phyloP scores from a whole-genome alignment of 371 early-diverging fungal species.

The Saksenaea vasiformis region DNA sequence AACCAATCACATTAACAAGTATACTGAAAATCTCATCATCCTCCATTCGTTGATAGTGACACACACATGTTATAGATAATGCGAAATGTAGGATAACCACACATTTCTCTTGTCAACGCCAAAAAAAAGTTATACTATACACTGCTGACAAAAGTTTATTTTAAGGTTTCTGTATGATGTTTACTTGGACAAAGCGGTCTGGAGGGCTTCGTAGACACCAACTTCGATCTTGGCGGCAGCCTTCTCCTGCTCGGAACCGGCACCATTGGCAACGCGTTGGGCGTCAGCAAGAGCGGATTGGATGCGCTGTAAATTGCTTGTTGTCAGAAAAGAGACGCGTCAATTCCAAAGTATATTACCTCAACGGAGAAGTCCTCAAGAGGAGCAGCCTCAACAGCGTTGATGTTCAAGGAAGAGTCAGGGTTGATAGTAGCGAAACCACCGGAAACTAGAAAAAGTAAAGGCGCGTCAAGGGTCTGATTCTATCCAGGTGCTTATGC shows the following conservation, averaged over 20 bases:
- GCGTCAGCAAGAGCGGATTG: slow-evolving; percentile 84
- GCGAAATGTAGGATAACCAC: too few relatives aligned
- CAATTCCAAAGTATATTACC: slow-evolving; percentile 34
- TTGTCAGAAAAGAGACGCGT: slow-evolving; percentile 11
- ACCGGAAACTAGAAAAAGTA: slow-evolving; percentile 75
- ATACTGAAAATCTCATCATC: too few relatives aligned
- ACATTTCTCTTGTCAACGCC: too few relatives aligned
- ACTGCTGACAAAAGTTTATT: neutral
- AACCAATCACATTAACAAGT: too few relatives aligned
- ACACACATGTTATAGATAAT: too few relatives aligned
- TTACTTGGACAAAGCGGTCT: slow-evolving; percentile 60
- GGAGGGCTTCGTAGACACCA: slow-evolving; percentile 89
- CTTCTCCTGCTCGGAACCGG: slow-evolving; percentile 78
- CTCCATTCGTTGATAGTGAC: too few relatives aligned
- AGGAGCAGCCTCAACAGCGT: slow-evolving; percentile 94
- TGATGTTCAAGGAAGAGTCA: slow-evolving; percentile 95
- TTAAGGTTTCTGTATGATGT: slow-evolving; percentile 4
- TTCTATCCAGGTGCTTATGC: neutral
- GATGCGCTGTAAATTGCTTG: slow-evolving; percentile 58
- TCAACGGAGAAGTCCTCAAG: slow-evolving; percentile 85
- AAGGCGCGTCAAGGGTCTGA: slow-evolving; percentile 2
- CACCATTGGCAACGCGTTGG: slow-evolving; percentile 62
- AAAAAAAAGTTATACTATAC: too few relatives aligned
- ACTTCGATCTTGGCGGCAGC: slow-evolving; percentile 86
- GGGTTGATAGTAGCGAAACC: slow-evolving; percentile 98